These are phyloP conservation scores for Tetragonia tetragonoides DNA, from an alignment of 148 eudicot species.

Conservation along the genomic window DNA sequence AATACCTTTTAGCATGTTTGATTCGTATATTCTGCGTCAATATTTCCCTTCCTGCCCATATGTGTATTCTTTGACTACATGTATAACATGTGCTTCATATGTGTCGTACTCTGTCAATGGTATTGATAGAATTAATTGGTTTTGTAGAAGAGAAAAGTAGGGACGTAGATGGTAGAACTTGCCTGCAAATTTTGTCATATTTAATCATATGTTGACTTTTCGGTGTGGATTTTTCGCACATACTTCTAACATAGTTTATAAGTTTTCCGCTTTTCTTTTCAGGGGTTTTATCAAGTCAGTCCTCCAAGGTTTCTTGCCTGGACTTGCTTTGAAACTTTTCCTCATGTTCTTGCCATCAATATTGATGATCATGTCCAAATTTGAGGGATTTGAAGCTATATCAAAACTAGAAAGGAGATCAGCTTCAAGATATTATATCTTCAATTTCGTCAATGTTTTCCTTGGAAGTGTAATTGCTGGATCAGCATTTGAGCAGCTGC, in stretches of 20 bases:
- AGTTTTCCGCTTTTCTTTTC: constrained; percentile 23
- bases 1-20: not conserved
- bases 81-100: not conserved
- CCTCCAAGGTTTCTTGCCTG: constrained; percentile 84
- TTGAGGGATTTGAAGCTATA: constrained; percentile 74
- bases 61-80: not conserved
- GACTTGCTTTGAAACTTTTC: constrained; percentile 90
- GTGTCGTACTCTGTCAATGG: not conserved
- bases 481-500: constrained; percentile 77
- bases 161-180: not conserved
- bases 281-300: constrained; percentile 71
- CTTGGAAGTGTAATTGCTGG: constrained; percentile 80
- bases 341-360: constrained; percentile 86
- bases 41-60: not conserved
- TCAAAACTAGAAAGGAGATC: constrained; percentile 84
- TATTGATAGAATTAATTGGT: not conserved
- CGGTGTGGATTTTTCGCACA: no score
- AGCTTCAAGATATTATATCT: constrained; percentile 82
- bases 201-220: not conserved
- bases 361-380: constrained; percentile 88
- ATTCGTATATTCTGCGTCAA: not conserved
- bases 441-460: constrained; percentile 91
- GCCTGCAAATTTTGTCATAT: not conserved
- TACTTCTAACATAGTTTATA: constrained; percentile 7
- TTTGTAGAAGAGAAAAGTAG: not conserved